Evolutionary conservation across 1,139 yeast genomes (phyloP).

Genomic region (Hanseniaspora uvarum): DNA sequence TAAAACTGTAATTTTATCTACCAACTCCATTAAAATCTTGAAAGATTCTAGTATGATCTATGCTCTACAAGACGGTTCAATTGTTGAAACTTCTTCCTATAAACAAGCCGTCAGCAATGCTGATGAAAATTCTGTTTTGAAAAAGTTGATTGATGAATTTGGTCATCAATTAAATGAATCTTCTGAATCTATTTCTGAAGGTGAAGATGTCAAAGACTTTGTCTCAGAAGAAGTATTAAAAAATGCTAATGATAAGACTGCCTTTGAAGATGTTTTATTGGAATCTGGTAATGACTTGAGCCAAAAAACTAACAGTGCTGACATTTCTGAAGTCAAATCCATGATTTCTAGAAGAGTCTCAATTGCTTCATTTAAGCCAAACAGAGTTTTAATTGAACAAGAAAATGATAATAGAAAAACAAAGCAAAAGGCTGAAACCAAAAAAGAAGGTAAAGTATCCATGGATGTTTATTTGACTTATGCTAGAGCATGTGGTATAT

Average conservation of each 20-base stretch:
- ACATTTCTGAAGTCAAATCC: conserved; percentile 18
- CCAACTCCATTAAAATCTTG: conserved; percentile 68
- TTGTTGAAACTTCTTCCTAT: conserved; percentile 53
- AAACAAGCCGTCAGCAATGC: conserved; percentile 39
- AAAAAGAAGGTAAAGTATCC: conserved; percentile 55
- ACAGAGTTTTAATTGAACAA: conserved; percentile 24
- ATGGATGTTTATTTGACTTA: conserved; percentile 52
- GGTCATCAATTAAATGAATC: conserved; percentile 33
- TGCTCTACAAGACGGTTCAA: conserved; percentile 49
- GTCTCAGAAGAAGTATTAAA: conserved; percentile 5
- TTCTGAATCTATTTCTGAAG: neutral
- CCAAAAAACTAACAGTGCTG: conserved; percentile 17
- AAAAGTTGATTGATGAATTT: conserved; percentile 45
- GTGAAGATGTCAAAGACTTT: conserved; percentile 3
- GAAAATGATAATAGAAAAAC: conserved; percentile 30
- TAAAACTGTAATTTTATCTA: conserved; percentile 70
- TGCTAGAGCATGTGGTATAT: conserved; percentile 56
- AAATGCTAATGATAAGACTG: conserved; percentile 10
- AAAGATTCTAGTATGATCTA: conserved; percentile 54
- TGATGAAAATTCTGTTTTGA: conserved; percentile 36
- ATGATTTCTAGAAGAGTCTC: conserved; percentile 50
- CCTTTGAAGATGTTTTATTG: conserved; percentile 1
- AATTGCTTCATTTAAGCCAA: conserved; percentile 40
- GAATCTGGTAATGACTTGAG: conserved; percentile 18
- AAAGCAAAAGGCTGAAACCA: conserved; percentile 35